A percentile compares a stretch with the other conserved stretches of the same genome.
phyloP scores from a whole-genome alignment of 371 early-diverging fungal genomes.

The Mucor ambiguus region DNA sequence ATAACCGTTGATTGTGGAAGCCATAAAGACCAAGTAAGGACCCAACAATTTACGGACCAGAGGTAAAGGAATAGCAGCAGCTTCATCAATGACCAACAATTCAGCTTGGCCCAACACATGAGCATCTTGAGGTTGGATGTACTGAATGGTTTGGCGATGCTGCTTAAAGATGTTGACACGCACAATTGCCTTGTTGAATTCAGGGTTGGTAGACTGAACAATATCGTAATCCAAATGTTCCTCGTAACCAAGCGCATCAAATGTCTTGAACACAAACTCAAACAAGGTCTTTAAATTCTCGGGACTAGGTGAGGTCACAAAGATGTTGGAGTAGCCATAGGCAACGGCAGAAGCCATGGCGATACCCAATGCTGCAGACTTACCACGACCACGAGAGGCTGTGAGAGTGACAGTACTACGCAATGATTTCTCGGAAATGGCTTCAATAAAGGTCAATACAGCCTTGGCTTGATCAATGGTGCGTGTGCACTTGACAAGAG shows the following conservation, averaged over 20 bases:
- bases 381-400: constrained; percentile 99
- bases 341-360: constrained; percentile 97
- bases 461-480: constrained; percentile 97
- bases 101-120: constrained; percentile 95
- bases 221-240: constrained; percentile 99
- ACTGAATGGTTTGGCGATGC: constrained; percentile 98
- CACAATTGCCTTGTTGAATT: constrained; percentile 93
- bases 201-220: constrained; percentile 93
- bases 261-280: constrained; percentile 96
- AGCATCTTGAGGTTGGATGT: constrained; percentile 95
- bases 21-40: constrained; percentile 97
- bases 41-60: constrained; percentile 91
- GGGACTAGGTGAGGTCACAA: constrained; percentile 97
- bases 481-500: constrained; percentile 76
- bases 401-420: constrained; percentile 94
- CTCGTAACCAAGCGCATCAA: constrained; percentile 96
- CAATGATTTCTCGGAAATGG: constrained; percentile 91
- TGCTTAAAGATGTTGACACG: constrained; percentile 94
- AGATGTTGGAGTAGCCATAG: constrained; percentile 98
- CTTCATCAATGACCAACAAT: constrained; percentile 99
- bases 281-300: constrained; percentile 99
- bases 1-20: constrained; percentile 99
- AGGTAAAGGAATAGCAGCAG: constrained; percentile 98
- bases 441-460: constrained; percentile 92
- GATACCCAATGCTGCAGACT: constrained; percentile 98